Evolutionary conservation across 768 basidiomycete genomes (phyloP).

Genomic region (Hebeloma cylindrosporum): DNA sequence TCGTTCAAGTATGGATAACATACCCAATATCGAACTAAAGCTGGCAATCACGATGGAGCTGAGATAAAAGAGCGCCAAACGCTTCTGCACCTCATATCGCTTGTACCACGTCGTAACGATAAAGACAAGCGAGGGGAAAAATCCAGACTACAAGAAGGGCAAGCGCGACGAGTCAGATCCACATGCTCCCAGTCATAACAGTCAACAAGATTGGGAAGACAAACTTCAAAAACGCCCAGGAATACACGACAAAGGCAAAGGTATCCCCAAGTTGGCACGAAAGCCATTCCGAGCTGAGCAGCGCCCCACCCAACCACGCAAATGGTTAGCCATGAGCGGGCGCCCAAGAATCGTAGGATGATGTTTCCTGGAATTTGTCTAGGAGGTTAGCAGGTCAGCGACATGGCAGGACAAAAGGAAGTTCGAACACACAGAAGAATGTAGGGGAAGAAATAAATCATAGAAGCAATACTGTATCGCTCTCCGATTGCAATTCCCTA

Average conservation of each 20-base stretch:
- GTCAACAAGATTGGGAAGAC: slow-evolving; percentile 5
- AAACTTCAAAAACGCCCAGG: slow-evolving; percentile 31
- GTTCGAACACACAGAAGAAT: slow-evolving; percentile 32
- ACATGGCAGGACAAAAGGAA: neutral
- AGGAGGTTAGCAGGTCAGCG: neutral
- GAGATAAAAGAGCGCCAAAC: slow-evolving; percentile 24
- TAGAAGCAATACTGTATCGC: slow-evolving; percentile 35
- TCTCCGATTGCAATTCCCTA: slow-evolving; percentile 19
- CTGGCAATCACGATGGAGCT: slow-evolving; percentile 18
- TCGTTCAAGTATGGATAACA: slow-evolving; percentile 24
- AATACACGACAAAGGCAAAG: slow-evolving; percentile 29
- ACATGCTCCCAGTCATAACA: neutral
- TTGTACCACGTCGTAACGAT: slow-evolving; percentile 27
- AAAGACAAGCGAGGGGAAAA: slow-evolving; percentile 19
- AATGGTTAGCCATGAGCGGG: slow-evolving; percentile 28
- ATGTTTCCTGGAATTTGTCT: slow-evolving; percentile 36
- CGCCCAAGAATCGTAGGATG: slow-evolving; percentile 26
- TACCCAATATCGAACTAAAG: slow-evolving; percentile 20
- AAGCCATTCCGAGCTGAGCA: slow-evolving; percentile 33
- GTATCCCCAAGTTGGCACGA: slow-evolving; percentile 29
- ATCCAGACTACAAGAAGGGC: slow-evolving; percentile 11
- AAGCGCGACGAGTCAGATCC: neutral
- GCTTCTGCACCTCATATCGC: slow-evolving; percentile 25
- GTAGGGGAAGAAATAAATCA: slow-evolving; percentile 39
- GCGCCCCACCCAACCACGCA: slow-evolving; percentile 32